These are phyloP conservation scores for Alternaria postmessia DNA, from an alignment of 2,329 filamentous ascomycete species.

Conservation along the genomic window DNA sequence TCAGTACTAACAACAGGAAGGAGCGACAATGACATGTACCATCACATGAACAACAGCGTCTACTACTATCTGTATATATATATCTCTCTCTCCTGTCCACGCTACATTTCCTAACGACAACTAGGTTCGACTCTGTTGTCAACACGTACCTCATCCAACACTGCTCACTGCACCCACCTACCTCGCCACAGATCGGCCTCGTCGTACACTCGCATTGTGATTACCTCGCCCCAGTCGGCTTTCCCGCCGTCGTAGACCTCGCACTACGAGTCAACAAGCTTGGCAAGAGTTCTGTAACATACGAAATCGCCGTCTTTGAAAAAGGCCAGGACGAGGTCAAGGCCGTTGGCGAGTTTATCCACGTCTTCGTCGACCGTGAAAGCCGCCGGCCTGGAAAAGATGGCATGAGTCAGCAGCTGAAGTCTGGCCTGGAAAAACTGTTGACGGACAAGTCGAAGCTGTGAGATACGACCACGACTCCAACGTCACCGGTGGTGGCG, in stretches of 20 bases:
- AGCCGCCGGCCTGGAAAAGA: constrained; percentile 71
- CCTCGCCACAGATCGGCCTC: constrained; percentile 77
- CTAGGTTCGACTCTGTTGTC: constrained; percentile 80
- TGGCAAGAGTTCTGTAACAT: constrained; percentile 85
- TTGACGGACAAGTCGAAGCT: constrained; percentile 35
- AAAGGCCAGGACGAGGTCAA: constrained; percentile 75
- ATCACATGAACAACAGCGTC: constrained; percentile 90
- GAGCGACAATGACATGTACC: constrained; percentile 95
- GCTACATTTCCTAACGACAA: constrained; percentile 2
- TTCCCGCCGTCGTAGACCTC: constrained; percentile 82
- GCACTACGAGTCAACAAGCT: constrained; percentile 83
- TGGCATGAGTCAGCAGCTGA: constrained; percentile 70
- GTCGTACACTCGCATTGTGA: constrained; percentile 87
- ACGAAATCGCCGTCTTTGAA: constrained; percentile 88
- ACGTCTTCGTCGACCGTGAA: constrained; percentile 84
- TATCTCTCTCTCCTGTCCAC: constrained; percentile 31
- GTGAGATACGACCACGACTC: constrained; percentile 17
- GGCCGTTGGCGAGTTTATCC: constrained; percentile 84
- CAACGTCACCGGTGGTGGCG: neutral
- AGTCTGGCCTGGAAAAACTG: constrained; percentile 50
- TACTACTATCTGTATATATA: constrained; percentile 76
- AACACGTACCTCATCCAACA: constrained; percentile 86
- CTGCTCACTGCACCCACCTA: constrained; percentile 75
- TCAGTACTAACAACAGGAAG: constrained; percentile 46
- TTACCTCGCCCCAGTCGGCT: constrained; percentile 82